Evolutionary conservation across 1,284 basidiomycete species (phyloP).

Genomic region (Lignosus rhinocerotis): DNA sequence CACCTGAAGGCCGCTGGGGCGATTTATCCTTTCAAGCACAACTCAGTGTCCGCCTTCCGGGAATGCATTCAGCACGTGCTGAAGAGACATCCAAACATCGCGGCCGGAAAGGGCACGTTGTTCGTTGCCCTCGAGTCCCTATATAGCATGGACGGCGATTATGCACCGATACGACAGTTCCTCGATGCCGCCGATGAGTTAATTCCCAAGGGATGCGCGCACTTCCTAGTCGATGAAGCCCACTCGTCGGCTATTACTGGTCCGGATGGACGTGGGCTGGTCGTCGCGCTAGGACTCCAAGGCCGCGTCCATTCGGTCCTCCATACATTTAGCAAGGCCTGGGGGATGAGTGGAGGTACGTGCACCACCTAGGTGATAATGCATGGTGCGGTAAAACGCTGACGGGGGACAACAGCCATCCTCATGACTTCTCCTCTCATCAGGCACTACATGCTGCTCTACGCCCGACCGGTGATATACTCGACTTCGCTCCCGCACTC

Average conservation of each 20-base stretch:
- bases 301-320: constrained; percentile 52
- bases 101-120: constrained; percentile 42
- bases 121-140: constrained; percentile 56
- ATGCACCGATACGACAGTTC: constrained; percentile 67
- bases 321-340: constrained; percentile 64
- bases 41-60: constrained; percentile 52
- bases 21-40: constrained; percentile 64
- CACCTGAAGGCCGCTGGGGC: constrained; percentile 20
- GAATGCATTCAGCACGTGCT: constrained; percentile 42
- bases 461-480: constrained; percentile 86
- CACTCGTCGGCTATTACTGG: constrained; percentile 83
- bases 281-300: constrained; percentile 54
- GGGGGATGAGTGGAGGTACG: constrained; percentile 75
- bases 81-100: constrained; percentile 29
- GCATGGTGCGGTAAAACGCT: not conserved
- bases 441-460: constrained; percentile 86
- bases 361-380: not conserved
- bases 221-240: constrained; percentile 83
- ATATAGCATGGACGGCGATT: constrained; percentile 94
- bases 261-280: constrained; percentile 70
- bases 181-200: constrained; percentile 28
- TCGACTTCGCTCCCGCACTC: constrained; percentile 76
- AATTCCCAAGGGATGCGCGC: constrained; percentile 57
- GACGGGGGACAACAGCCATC: constrained; percentile 53
- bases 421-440: constrained; percentile 70